A percentile compares a stretch with the other conserved stretches of the same genome.
phyloP scores from a whole-genome alignment of 2,329 filamentous ascomycete species.

The Didymella glomerata region DNA sequence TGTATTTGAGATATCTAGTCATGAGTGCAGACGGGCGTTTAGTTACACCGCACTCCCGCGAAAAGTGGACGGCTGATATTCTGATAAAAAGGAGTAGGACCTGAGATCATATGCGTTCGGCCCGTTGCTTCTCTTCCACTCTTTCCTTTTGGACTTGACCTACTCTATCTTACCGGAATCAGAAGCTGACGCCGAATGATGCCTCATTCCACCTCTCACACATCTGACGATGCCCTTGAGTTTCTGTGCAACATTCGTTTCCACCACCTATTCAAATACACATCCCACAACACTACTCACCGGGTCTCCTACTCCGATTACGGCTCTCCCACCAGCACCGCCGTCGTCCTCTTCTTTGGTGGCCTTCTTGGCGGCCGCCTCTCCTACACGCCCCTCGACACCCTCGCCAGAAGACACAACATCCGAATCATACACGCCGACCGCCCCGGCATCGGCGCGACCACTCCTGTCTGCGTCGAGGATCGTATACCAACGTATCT shows the following conservation, averaged over 20 bases:
- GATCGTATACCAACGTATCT: conserved; percentile 28
- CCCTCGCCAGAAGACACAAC: conserved; percentile 25
- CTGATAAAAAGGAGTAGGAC: too few species aligned
- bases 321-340: conserved; percentile 29
- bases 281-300: not conserved
- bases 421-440: conserved; percentile 36
- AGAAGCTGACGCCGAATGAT: not conserved
- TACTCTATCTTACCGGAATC: too few species aligned
- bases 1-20: too few species aligned
- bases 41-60: not conserved
- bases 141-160: not conserved
- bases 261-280: conserved; percentile 12
- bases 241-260: conserved; percentile 25
- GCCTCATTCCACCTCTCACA: not conserved
- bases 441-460: conserved; percentile 34
- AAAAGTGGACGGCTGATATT: not conserved
- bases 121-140: not conserved
- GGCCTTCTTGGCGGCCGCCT: conserved; percentile 30
- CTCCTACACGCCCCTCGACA: conserved; percentile 29
- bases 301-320: conserved; percentile 25
- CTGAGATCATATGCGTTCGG: too few species aligned
- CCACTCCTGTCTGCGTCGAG: conserved; percentile 21
- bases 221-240: not conserved
- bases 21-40: not conserved
- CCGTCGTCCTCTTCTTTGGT: conserved; percentile 36